These are phyloP conservation scores for Miamiensis avidus DNA, from an alignment of 169 alveolate species.

Conservation along the genomic window DNA sequence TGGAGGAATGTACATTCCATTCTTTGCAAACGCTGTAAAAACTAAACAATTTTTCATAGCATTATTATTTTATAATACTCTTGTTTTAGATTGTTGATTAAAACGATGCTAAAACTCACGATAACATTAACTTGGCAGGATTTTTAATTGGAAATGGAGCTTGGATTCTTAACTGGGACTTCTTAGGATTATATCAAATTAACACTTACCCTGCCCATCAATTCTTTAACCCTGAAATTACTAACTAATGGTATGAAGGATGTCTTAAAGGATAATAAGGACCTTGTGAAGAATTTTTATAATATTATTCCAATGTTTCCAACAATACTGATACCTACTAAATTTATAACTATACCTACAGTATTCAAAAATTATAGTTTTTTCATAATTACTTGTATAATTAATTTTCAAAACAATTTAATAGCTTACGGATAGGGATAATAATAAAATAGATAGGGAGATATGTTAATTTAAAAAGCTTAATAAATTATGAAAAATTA, in stretches of 20 bases:
- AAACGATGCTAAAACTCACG: not conserved
- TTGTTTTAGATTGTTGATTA: not conserved
- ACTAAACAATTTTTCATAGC: too few species aligned
- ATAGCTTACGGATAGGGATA: too few species aligned
- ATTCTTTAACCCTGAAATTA: not conserved
- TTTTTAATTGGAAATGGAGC: not conserved
- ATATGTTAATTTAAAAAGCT: too few species aligned
- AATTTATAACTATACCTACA: not conserved
- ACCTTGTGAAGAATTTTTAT: not conserved
- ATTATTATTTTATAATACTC: too few species aligned
- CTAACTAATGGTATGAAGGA: not conserved
- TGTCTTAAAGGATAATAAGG: not conserved
- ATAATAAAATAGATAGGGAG: too few species aligned
- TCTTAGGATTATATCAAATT: not conserved
- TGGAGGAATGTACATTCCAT: not conserved
- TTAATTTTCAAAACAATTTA: too few species aligned
- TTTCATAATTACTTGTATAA: too few species aligned
- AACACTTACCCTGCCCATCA: not conserved
- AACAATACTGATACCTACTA: not conserved
- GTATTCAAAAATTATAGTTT: too few species aligned
- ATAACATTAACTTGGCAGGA: not conserved
- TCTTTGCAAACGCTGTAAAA: not conserved
- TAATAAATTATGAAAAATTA: too few species aligned
- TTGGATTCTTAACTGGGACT: not conserved
- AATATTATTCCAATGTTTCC: not conserved